These are phyloP conservation scores for Catharanthus roseus DNA, from an alignment of 257 asterid genomes.

Conservation along the genomic window DNA sequence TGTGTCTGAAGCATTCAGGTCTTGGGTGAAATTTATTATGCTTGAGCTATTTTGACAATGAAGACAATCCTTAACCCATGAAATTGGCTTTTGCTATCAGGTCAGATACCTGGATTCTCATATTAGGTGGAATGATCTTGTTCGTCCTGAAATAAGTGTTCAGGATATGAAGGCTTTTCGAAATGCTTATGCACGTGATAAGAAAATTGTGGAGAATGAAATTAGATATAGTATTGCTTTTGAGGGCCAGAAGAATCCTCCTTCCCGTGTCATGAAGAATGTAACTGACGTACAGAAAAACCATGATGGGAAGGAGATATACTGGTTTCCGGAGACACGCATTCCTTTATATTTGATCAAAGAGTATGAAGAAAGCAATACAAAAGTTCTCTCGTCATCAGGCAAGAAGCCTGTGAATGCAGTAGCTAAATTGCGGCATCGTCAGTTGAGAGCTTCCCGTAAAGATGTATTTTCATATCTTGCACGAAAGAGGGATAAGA, in stretches of 20 bases:
- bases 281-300: conserved; percentile 47
- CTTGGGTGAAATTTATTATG: background rate
- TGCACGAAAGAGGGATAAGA: conserved; percentile 42
- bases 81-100: conserved; percentile 34
- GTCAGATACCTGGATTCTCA: conserved; percentile 69
- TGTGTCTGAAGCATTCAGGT: background rate
- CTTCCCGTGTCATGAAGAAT: conserved; percentile 74
- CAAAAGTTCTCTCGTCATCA: conserved; percentile 16
- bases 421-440: conserved; percentile 40
- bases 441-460: conserved; percentile 36
- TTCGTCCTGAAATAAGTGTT: conserved; percentile 44
- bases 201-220: conserved; percentile 45
- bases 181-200: conserved; percentile 56
- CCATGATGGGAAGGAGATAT: conserved; percentile 49
- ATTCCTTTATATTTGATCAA: conserved; percentile 71
- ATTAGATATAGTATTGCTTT: conserved; percentile 62
- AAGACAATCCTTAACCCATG: background rate
- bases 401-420: conserved; percentile 26
- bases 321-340: conserved; percentile 72
- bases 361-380: conserved; percentile 59
- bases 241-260: conserved; percentile 71
- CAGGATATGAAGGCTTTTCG: conserved; percentile 75
- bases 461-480: conserved; percentile 54
- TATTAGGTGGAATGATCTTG: conserved; percentile 76
- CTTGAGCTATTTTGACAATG: background rate